Conservation (phyloP, 768 basidiomycete genomes). For the Boletus bicolor region DNA sequence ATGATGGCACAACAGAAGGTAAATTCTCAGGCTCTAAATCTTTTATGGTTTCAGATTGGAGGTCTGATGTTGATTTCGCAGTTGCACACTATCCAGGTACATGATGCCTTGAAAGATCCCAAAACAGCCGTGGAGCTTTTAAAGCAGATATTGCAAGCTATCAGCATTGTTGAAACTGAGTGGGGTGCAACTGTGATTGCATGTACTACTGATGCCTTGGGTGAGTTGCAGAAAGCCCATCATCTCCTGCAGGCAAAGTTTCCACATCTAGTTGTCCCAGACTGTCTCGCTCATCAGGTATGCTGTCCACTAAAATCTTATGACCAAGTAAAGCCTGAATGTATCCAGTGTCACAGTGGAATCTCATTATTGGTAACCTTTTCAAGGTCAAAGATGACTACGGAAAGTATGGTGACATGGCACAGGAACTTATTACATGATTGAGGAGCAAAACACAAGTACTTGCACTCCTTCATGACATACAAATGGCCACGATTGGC, state of each 20-base stretch:
- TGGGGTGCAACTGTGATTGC: conserved; percentile 27
- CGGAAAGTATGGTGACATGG: conserved; percentile 20
- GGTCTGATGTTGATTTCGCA: too few species aligned
- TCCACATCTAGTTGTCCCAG: conserved; percentile 14
- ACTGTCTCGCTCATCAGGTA: conserved; percentile 36
- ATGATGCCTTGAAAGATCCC: conserved; percentile 31
- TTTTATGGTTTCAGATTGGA: too few species aligned
- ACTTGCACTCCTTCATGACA: conserved; percentile 28
- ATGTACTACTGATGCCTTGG: conserved; percentile 34
- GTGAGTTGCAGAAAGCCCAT: conserved; percentile 31
- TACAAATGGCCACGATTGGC: conserved; percentile 10
- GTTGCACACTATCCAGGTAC: conserved; percentile 31
- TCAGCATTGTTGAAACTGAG: conserved; percentile 18
- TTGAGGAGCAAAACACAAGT: conserved; percentile 34
- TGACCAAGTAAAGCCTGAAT: too few species aligned
- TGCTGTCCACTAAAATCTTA: neutral
- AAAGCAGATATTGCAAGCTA: conserved; percentile 16
- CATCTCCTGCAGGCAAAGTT: conserved; percentile 14
- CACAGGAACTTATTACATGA: conserved; percentile 38
- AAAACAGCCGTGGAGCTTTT: conserved; percentile 34
- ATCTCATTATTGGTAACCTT: conserved; percentile 40
- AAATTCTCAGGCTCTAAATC: too few species aligned
- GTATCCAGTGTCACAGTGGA: conserved; percentile 23
- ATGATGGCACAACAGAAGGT: conserved; percentile 17
- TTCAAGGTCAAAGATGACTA: conserved; percentile 29